phyloP scores from a whole-genome alignment of 2,329 filamentous ascomycete species.

The Aspergillus latus region DNA sequence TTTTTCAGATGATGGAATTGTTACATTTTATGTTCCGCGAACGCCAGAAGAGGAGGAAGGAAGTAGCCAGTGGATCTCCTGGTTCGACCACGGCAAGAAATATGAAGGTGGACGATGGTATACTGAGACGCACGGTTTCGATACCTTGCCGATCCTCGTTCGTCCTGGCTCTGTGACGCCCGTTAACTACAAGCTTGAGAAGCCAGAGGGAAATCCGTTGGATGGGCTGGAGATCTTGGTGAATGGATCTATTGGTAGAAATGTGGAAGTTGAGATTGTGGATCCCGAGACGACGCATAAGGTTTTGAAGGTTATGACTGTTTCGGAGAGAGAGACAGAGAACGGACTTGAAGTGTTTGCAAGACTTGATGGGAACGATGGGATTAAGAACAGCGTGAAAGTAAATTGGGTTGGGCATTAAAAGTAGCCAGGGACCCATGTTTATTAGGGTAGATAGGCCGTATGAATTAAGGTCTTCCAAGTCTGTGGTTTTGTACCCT shows the following conservation, averaged over 20 bases:
- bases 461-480: no score
- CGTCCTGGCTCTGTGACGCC: constrained; percentile 45
- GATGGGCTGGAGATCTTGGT: constrained; percentile 33
- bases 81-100: constrained; percentile 45
- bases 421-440: neutral
- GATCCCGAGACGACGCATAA: constrained; percentile 28
- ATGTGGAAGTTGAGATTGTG: constrained; percentile 28
- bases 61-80: constrained; percentile 52
- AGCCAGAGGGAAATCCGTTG: constrained; percentile 29
- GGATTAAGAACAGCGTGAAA: constrained; percentile 18
- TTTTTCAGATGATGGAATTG: constrained; percentile 62
- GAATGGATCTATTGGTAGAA: constrained; percentile 24
- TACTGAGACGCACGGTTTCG: constrained; percentile 59
- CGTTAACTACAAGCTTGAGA: constrained; percentile 29
- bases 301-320: constrained; percentile 25
- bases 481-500: no score
- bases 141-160: constrained; percentile 59
- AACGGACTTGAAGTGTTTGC: constrained; percentile 18
- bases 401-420: constrained; percentile 22
- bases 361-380: constrained; percentile 17
- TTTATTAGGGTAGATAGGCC: no score
- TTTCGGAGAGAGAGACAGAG: constrained; percentile 8
- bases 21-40: constrained; percentile 63
- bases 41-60: constrained; percentile 52
- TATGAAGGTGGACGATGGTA: constrained; percentile 54